Evolutionary conservation across 2,329 filamentous ascomycete species (phyloP).

Genomic region (Pseudopyricularia javanii): DNA sequence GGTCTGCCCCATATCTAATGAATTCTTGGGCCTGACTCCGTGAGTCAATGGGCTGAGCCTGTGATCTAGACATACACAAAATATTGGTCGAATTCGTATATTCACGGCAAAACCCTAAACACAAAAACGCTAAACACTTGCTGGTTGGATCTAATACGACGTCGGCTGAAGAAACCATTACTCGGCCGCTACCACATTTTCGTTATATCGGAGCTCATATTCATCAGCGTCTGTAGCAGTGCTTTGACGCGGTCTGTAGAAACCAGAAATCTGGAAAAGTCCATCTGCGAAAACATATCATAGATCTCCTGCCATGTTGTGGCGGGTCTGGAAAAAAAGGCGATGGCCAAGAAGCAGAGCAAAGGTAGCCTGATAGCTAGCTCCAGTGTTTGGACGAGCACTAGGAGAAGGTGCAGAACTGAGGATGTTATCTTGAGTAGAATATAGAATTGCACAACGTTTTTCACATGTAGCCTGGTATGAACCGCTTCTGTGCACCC

Average conservation of each 20-base stretch:
- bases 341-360: not conserved
- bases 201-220: not conserved
- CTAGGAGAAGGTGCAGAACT: not conserved
- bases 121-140: not conserved
- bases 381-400: not conserved
- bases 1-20: no score
- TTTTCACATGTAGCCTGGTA: not conserved
- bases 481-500: not conserved
- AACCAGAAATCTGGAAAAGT: not conserved
- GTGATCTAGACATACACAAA: not conserved
- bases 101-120: not conserved
- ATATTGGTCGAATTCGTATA: not conserved
- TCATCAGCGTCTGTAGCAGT: not conserved
- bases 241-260: not conserved
- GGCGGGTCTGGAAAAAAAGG: no score
- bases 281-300: not conserved
- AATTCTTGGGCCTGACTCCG: no score
- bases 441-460: not conserved
- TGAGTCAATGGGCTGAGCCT: not conserved
- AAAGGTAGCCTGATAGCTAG: not conserved
- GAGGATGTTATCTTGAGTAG: not conserved
- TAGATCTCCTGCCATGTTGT: not conserved
- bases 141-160: not conserved
- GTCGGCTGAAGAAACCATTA: not conserved
- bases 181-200: not conserved